Conservation (phyloP, 139 green algal genomes). For the Chlorella sp. region DNA sequence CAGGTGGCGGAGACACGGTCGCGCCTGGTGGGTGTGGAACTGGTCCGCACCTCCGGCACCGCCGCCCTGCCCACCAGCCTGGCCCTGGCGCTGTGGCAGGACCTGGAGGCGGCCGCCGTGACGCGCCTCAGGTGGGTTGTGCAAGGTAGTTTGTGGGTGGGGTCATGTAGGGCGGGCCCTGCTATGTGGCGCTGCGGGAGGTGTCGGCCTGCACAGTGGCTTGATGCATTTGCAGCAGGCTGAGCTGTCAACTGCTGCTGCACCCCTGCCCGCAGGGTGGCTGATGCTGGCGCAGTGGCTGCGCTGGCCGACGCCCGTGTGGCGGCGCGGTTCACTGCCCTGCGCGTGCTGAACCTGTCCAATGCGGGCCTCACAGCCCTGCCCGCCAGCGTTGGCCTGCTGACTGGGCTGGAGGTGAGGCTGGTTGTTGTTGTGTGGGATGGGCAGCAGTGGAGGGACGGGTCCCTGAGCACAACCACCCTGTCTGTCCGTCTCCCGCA, state of each 20-base stretch:
- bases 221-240: too few relatives aligned
- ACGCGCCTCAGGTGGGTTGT: constrained; percentile 25
- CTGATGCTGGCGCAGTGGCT: constrained; percentile 13
- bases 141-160: too few relatives aligned
- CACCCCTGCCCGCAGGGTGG: too few relatives aligned
- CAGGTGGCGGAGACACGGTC: constrained; percentile 50
- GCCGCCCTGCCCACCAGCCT: constrained; percentile 38
- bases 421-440: not conserved
- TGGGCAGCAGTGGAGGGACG: too few relatives aligned
- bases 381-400: constrained; percentile 41
- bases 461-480: too few relatives aligned
- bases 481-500: not conserved
- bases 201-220: too few relatives aligned
- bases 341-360: constrained; percentile 72
- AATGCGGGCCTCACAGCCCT: constrained; percentile 63
- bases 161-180: too few relatives aligned
- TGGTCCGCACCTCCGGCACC: constrained; percentile 40
- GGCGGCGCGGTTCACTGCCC: constrained; percentile 35
- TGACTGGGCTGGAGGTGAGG: constrained; percentile 12
- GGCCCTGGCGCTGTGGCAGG: constrained; percentile 55
- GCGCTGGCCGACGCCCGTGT: constrained; percentile 37
- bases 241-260: too few relatives aligned
- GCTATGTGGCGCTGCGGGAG: too few relatives aligned
- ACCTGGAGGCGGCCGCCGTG: constrained; percentile 57
- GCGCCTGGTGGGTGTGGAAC: constrained; percentile 54